phyloP scores from a whole-genome alignment of 495 filamentous ascomycete species.

The Clohesyomyces aquaticus region DNA sequence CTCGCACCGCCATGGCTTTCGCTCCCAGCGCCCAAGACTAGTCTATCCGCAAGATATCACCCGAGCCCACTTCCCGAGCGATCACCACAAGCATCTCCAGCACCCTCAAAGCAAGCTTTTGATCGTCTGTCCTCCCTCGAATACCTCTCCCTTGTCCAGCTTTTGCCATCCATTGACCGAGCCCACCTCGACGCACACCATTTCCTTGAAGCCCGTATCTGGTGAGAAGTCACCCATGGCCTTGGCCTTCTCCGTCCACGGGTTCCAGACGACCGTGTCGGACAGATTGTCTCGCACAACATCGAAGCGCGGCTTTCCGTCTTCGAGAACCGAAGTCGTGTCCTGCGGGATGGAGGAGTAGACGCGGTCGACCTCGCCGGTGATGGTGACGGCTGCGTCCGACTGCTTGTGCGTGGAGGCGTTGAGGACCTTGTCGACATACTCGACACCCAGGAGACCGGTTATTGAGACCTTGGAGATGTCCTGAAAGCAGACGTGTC shows the following conservation, averaged over 20 bases:
- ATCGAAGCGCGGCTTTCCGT: constrained; percentile 65
- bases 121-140: constrained; percentile 87
- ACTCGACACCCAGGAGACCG: constrained; percentile 73
- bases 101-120: constrained; percentile 39
- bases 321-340: constrained; percentile 62
- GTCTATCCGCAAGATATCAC: neutral
- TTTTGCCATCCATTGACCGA: constrained; percentile 78
- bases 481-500: no score
- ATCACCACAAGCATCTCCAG: neutral
- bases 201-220: constrained; percentile 83
- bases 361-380: constrained; percentile 80
- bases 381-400: constrained; percentile 60
- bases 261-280: constrained; percentile 97
- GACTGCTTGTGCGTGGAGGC: constrained; percentile 61
- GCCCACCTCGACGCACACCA: constrained; percentile 93
- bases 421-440: constrained; percentile 78
- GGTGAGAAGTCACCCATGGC: constrained; percentile 87
- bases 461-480: constrained; percentile 69
- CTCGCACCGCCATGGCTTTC: neutral
- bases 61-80: neutral
- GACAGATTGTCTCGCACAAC: constrained; percentile 77
- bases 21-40: neutral
- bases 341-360: constrained; percentile 56
- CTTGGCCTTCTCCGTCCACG: constrained; percentile 82
- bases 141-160: constrained; percentile 82